A percentile compares a stretch with the other conserved stretches of the same genome.
Conservation (phyloP, 345 rosid species). For the Syzygium oleosum region DNA sequence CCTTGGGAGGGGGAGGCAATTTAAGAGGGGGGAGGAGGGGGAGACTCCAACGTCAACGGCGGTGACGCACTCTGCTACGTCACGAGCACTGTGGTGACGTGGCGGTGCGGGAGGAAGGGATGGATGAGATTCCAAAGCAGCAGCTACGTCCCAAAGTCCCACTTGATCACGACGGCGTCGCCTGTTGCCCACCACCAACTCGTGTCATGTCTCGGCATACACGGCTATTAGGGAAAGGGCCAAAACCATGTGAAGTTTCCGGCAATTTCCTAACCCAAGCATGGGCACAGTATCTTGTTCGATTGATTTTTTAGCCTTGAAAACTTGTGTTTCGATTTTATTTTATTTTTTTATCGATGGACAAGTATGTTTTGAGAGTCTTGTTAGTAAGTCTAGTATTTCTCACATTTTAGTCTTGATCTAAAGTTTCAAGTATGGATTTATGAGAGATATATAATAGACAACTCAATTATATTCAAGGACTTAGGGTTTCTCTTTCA, state of each 20-base stretch:
- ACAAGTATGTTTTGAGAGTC: not conserved
- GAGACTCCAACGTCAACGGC: constrained; percentile 42
- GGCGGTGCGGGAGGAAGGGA: not conserved
- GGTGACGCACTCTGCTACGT: constrained; percentile 45
- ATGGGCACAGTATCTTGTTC: not conserved
- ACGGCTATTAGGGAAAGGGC: not conserved
- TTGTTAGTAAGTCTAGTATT: not conserved
- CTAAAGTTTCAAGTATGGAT: not conserved
- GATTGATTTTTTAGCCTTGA: not conserved
- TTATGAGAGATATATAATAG: not conserved
- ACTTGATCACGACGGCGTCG: not conserved
- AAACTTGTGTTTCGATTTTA: not conserved
- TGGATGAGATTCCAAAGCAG: not conserved
- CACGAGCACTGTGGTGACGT: constrained; percentile 36
- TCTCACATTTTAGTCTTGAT: not conserved
- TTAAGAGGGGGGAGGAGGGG: not conserved
- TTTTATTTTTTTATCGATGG: not conserved
- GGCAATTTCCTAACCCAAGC: not conserved
- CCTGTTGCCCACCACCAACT: not conserved
- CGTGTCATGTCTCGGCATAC: not conserved
- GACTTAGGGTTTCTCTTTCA: not conserved
- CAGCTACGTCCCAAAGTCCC: not conserved
- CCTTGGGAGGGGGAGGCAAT: not conserved
- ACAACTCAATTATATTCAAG: not conserved
- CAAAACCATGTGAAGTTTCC: not conserved